Percentiles rank a stretch among this genome's conserved stretches.
phyloP scores from a whole-genome alignment of 768 basidiomycete species.

The Hemileccinum impolitum region DNA sequence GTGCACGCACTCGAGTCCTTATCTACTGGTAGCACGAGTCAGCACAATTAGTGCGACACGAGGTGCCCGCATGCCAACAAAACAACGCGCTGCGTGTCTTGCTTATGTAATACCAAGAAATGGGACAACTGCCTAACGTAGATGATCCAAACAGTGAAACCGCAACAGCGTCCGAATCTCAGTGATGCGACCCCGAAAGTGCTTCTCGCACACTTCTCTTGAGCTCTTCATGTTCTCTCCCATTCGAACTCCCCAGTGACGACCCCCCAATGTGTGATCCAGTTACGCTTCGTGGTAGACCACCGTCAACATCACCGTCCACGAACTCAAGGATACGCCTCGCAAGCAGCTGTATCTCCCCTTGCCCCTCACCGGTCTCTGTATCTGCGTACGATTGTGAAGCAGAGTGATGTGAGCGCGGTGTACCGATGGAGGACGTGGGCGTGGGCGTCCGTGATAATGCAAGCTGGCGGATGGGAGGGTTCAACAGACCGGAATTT shows the following conservation, averaged over 20 bases:
- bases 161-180: no score
- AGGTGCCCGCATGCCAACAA: not conserved
- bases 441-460: conserved; percentile 67
- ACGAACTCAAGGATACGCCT: conserved; percentile 85
- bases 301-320: conserved; percentile 65
- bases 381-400: conserved; percentile 77
- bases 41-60: no score
- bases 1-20: not conserved
- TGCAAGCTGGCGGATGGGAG: conserved; percentile 84
- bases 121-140: conserved; percentile 4
- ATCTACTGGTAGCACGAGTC: no score
- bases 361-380: conserved; percentile 82
- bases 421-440: conserved; percentile 71
- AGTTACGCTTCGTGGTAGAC: conserved; percentile 56
- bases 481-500: conserved; percentile 71
- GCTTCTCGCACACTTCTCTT: conserved; percentile 81
- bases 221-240: conserved; percentile 74
- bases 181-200: conserved; percentile 58
- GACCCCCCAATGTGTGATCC: conserved; percentile 69
- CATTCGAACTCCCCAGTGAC: conserved; percentile 56
- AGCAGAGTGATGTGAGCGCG: conserved; percentile 64
- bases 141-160: not conserved
- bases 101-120: conserved; percentile 8
- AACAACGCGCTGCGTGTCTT: not conserved
- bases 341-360: conserved; percentile 85